Conservation (phyloP, 1,284 basidiomycete genomes). For the Rhodotorula sp. region DNA sequence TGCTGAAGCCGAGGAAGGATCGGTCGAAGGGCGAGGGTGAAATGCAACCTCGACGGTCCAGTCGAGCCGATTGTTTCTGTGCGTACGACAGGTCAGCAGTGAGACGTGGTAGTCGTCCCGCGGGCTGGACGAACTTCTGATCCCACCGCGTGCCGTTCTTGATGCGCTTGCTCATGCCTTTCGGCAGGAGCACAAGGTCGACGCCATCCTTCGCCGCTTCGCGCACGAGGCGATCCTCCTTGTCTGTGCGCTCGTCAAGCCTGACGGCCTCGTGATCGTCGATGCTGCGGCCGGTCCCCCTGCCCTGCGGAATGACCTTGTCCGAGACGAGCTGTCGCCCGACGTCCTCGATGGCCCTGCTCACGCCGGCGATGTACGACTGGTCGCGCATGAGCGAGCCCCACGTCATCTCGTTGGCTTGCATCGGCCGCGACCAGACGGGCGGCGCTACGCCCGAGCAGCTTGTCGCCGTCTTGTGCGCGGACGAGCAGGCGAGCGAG, state of each 20-base stretch:
- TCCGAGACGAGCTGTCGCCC: slow-evolving; percentile 32
- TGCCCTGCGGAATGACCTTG: slow-evolving; percentile 33
- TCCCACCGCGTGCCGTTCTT: slow-evolving; percentile 38
- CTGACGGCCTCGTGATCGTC: slow-evolving; percentile 16
- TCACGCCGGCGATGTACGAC: slow-evolving; percentile 34
- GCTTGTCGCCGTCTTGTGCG: slow-evolving; percentile 22
- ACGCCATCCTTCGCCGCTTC: slow-evolving; percentile 36
- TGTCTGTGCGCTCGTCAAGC: slow-evolving; percentile 38
- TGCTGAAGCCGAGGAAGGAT: not conserved
- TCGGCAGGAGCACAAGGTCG: slow-evolving; percentile 36
- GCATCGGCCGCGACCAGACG: slow-evolving; percentile 21
- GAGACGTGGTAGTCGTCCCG: not conserved
- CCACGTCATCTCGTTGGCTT: slow-evolving; percentile 39
- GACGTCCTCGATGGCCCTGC: slow-evolving; percentile 25
- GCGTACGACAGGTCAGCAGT: not conserved
- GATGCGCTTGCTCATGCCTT: slow-evolving; percentile 38
- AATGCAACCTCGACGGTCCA: slow-evolving; percentile 37
- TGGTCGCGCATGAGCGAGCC: slow-evolving; percentile 40
- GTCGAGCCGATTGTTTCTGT: slow-evolving; percentile 31
- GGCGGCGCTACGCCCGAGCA: slow-evolving; percentile 37
- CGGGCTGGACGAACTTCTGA: slow-evolving; percentile 12
- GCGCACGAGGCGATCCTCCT: slow-evolving; percentile 34
- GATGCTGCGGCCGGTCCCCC: not conserved
- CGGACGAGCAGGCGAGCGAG: slow-evolving; percentile 36
- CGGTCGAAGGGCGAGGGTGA: slow-evolving; percentile 19